phyloP scores from a whole-genome alignment of 2,329 filamentous ascomycete genomes.

The Exophiala oligosperma region DNA sequence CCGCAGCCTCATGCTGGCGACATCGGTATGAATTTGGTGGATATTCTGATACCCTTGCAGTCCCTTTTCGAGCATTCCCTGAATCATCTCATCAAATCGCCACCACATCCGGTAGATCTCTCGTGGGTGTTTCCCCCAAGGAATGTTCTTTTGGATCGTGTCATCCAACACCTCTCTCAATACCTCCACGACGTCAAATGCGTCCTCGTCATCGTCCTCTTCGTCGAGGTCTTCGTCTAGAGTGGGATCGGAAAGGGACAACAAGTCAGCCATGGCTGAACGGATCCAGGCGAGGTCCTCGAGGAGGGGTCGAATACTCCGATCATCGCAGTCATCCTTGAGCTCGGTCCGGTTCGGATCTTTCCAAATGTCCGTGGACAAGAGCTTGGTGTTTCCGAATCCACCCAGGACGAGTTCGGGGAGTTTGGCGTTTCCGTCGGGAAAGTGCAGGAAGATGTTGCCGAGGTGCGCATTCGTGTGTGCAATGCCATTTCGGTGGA shows the following conservation, averaged over 20 bases:
- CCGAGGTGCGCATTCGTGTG: conserved; percentile 9
- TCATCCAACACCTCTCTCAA: background rate
- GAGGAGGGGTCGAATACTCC: too few relatives aligned
- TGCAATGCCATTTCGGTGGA: conserved; percentile 6
- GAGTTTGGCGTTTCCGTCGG: background rate
- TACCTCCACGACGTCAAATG: background rate
- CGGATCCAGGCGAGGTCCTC: too few relatives aligned
- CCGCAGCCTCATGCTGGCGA: background rate
- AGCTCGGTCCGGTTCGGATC: background rate
- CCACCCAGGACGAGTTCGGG: conserved; percentile 14
- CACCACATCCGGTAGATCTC: background rate
- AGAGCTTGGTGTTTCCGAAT: background rate
- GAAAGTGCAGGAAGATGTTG: conserved; percentile 19
- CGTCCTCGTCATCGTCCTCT: too few relatives aligned
- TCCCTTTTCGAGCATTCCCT: background rate
- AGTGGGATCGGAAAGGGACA: too few relatives aligned
- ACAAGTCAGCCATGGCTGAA: too few relatives aligned
- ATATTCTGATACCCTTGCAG: background rate
- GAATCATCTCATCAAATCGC: background rate
- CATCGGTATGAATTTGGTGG: background rate
- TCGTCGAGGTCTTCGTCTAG: too few relatives aligned
- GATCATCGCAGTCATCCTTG: background rate
- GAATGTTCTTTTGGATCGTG: background rate
- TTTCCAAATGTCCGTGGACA: background rate
- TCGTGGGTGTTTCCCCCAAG: background rate